phyloP scores from a whole-genome alignment of 2,329 filamentous ascomycete genomes.

The Paracamarosporium sp. region DNA sequence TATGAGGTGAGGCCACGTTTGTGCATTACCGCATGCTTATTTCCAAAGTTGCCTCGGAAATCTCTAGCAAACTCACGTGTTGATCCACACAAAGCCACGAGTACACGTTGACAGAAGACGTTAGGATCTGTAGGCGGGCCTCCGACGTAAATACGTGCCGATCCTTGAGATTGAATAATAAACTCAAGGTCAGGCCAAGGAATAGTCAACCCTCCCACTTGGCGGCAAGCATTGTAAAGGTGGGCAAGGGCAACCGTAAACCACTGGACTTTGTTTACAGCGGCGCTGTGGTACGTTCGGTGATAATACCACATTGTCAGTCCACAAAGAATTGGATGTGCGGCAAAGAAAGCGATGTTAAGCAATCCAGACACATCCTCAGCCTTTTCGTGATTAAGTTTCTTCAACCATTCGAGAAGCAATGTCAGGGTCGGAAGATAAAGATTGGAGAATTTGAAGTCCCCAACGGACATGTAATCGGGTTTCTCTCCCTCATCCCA shows the following conservation, averaged over 20 bases:
- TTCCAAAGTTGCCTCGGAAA: neutral
- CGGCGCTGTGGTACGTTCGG: constrained; percentile 9
- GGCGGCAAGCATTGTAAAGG: constrained; percentile 26
- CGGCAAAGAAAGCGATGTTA: constrained; percentile 12
- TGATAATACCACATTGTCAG: constrained; percentile 17
- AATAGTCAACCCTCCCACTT: constrained; percentile 20
- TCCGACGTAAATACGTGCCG: constrained; percentile 21
- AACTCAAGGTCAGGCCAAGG: constrained; percentile 27
- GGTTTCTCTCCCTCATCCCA: constrained; percentile 18
- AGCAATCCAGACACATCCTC: neutral
- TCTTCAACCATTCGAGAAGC: constrained; percentile 15
- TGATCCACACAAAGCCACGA: constrained; percentile 10
- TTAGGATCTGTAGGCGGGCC: constrained; percentile 20
- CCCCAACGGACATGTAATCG: constrained; percentile 24
- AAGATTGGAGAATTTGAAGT: constrained; percentile 22
- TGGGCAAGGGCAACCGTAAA: constrained; percentile 22
- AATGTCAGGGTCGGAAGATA: constrained; percentile 12
- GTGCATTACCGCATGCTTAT: neutral
- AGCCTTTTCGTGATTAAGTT: constrained; percentile 5
- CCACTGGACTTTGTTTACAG: constrained; percentile 20
- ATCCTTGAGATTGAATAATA: constrained; percentile 23
- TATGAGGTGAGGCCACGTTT: constrained; percentile 18
- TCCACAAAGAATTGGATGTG: constrained; percentile 21
- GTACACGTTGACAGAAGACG: constrained; percentile 15
- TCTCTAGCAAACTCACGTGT: constrained; percentile 11